Evolutionary conservation across 2,329 filamentous ascomycete genomes (phyloP).

Genomic region (Pseudocercospora vitis): DNA sequence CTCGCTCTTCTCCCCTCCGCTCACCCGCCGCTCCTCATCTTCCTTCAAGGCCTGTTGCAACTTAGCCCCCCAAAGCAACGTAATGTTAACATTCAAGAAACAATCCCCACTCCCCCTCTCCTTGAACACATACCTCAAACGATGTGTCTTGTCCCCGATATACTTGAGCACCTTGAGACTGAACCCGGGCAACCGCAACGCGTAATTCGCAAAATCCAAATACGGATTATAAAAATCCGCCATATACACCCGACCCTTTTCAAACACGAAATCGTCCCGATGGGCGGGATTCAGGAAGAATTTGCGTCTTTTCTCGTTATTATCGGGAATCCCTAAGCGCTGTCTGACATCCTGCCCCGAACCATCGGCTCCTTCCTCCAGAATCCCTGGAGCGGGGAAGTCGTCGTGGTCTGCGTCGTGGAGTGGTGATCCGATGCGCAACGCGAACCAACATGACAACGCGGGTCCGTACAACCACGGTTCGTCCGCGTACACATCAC

Average conservation of each 20-base stretch:
- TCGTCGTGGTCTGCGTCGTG: conserved; percentile 28
- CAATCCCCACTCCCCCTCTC: conserved; percentile 44
- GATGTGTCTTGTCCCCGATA: conserved; percentile 51
- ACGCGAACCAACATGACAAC: conserved; percentile 37
- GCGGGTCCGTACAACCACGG: conserved; percentile 82
- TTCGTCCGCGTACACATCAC: conserved; percentile 81
- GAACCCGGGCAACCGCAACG: conserved; percentile 48
- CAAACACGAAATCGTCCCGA: conserved; percentile 43
- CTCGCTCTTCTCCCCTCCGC: background rate
- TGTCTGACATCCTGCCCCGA: conserved; percentile 37
- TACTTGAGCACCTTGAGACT: conserved; percentile 48
- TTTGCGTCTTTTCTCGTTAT: conserved; percentile 48
- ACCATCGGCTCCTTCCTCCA: conserved; percentile 45
- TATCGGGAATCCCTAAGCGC: conserved; percentile 38
- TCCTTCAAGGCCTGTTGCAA: conserved; percentile 39
- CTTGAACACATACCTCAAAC: conserved; percentile 49
- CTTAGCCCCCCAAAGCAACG: conserved; percentile 47
- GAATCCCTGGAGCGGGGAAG: conserved; percentile 34
- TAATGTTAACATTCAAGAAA: conserved; percentile 48
- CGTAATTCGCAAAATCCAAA: conserved; percentile 50
- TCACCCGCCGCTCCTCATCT: conserved; percentile 23
- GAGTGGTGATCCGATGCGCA: conserved; percentile 37
- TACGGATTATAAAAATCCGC: conserved; percentile 53
- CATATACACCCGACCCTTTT: conserved; percentile 46
- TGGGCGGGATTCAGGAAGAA: conserved; percentile 42